A percentile compares a stretch with the other conserved stretches of the same genome.
phyloP scores from a whole-genome alignment of 805 yeast species.

The Candida chilensis region DNA sequence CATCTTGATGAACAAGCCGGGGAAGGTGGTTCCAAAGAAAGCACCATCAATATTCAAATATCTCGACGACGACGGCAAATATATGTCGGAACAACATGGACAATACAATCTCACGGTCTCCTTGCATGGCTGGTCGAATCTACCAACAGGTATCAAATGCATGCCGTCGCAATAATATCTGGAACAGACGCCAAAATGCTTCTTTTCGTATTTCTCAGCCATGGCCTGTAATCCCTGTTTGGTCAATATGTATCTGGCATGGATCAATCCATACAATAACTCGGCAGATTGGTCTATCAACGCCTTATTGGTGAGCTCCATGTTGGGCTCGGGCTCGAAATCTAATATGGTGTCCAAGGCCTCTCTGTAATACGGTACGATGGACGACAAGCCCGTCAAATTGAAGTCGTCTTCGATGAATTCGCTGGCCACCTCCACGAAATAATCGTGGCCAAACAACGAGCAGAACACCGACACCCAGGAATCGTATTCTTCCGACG shows the following conservation, averaged over 20 bases:
- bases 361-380: conserved; percentile 86
- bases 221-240: conserved; percentile 82
- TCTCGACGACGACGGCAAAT: conserved; percentile 80
- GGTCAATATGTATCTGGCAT: conserved; percentile 83
- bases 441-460: conserved; percentile 78
- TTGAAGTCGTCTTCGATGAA: conserved; percentile 96
- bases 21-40: conserved; percentile 92
- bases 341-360: conserved; percentile 89
- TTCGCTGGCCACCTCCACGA: conserved; percentile 85
- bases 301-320: conserved; percentile 60
- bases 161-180: conserved; percentile 83
- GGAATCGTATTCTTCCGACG: conserved; percentile 51
- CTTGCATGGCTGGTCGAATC: conserved; percentile 83
- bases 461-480: conserved; percentile 82
- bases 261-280: conserved; percentile 85
- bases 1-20: conserved; percentile 85
- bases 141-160: conserved; percentile 86
- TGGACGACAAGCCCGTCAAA: conserved; percentile 76
- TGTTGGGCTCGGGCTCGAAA: conserved; percentile 54
- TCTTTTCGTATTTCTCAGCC: conserved; percentile 90
- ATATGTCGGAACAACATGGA: conserved; percentile 89
- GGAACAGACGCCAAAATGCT: conserved; percentile 89
- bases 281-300: conserved; percentile 86
- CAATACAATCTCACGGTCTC: conserved; percentile 91
- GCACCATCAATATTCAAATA: conserved; percentile 92